phyloP scores from a whole-genome alignment of 176 grass and related monocot genomes.

The Carex littledalei region DNA sequence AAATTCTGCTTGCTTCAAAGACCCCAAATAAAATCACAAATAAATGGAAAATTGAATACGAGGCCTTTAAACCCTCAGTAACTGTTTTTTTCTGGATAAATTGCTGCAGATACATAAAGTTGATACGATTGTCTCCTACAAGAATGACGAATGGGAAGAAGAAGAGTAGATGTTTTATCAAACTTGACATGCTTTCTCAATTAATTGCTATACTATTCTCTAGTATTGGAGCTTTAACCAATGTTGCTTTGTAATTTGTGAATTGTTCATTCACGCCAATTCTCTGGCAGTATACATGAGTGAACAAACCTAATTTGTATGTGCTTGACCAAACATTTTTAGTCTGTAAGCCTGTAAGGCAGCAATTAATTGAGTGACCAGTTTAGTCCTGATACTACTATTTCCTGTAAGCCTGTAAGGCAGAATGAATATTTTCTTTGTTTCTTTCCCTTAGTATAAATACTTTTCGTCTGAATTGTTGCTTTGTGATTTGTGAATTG shows the following conservation, averaged over 20 bases:
- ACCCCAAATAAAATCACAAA: background rate
- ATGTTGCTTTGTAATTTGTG: constrained; percentile 38
- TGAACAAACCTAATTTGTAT: constrained; percentile 7
- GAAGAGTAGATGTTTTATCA: constrained; percentile 8
- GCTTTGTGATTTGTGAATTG: constrained; percentile 57
- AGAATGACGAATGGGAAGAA: constrained; percentile 85
- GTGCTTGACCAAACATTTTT: background rate
- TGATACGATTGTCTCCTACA: constrained; percentile 92
- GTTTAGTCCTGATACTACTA: background rate
- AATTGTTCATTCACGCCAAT: constrained; percentile 91
- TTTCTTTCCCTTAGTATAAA: background rate
- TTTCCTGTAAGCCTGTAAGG: background rate
- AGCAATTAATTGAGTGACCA: background rate
- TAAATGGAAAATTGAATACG: too few relatives aligned
- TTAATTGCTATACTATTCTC: constrained; percentile 1
- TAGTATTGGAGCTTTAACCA: background rate
- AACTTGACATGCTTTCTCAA: background rate
- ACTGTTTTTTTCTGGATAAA: background rate
- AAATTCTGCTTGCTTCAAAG: background rate
- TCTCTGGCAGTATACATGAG: constrained; percentile 1
- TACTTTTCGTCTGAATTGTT: background rate
- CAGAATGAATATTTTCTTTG: background rate
- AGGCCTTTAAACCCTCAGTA: background rate
- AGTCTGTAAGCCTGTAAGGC: background rate
- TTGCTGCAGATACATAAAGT: constrained; percentile 91